A percentile compares a stretch with the other conserved stretches of the same genome.
Evolutionary conservation across 495 filamentous ascomycete genomes (phyloP).

Genomic region (Neurospora sp.): DNA sequence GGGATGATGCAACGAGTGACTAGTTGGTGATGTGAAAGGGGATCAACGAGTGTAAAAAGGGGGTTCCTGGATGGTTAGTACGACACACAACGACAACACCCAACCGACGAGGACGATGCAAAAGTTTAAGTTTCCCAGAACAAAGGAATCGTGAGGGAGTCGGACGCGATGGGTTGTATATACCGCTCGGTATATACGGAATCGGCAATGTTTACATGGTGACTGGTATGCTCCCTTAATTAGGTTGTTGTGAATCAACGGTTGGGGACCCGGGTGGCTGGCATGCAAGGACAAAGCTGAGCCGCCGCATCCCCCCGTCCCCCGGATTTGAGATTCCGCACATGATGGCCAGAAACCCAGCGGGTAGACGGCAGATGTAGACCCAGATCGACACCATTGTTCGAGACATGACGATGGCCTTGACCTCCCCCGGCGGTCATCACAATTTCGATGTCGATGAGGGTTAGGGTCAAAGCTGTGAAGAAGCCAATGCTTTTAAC

Average conservation of each 20-base stretch:
- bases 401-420: background rate
- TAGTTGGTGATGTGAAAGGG: background rate
- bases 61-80: background rate
- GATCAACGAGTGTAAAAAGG: background rate
- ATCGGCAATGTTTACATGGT: background rate
- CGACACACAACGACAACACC: background rate
- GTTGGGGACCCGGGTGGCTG: background rate
- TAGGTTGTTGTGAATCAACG: background rate
- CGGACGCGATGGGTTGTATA: background rate
- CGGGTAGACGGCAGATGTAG: background rate
- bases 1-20: background rate
- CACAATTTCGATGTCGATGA: background rate
- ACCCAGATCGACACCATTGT: background rate
- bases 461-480: background rate
- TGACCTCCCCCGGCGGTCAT: background rate
- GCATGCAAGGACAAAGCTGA: background rate
- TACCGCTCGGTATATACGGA: background rate
- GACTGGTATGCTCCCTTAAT: background rate
- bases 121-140: background rate
- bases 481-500: background rate
- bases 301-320: background rate
- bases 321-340: background rate
- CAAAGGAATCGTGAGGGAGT: background rate
- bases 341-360: background rate
- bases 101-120: background rate